Evolutionary conservation across 768 basidiomycete species (phyloP).

Genomic region (Cystobasidium ongulense): DNA sequence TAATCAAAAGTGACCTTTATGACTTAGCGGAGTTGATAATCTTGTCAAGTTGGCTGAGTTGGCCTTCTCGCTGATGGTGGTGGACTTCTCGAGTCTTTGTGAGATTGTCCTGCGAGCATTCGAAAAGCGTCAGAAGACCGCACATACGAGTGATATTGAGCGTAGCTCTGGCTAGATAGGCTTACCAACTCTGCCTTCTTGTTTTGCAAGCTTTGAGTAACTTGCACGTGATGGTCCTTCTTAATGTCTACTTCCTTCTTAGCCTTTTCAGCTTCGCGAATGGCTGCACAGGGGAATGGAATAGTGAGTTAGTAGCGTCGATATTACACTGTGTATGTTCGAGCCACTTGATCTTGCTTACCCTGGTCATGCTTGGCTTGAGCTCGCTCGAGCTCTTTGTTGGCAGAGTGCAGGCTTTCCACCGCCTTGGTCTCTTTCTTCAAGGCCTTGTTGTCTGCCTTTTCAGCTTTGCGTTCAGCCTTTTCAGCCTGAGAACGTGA

Average conservation of each 20-base stretch:
- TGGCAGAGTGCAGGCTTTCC: background rate
- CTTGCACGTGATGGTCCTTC: conserved; percentile 24
- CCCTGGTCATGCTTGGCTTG: conserved; percentile 29
- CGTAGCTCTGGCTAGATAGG: background rate
- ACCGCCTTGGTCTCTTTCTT: background rate
- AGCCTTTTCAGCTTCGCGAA: conserved; percentile 5
- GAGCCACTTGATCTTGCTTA: background rate
- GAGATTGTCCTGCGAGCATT: conserved; percentile 4
- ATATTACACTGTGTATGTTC: too few species aligned
- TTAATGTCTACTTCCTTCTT: conserved; percentile 19
- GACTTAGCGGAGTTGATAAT: conserved; percentile 25
- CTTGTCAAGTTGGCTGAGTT: background rate
- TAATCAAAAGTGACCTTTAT: background rate
- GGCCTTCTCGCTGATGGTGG: background rate
- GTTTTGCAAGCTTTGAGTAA: background rate
- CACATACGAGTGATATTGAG: too few species aligned
- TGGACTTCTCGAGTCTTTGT: conserved; percentile 9
- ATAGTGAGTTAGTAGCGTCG: too few species aligned
- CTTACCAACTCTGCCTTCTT: conserved; percentile 19
- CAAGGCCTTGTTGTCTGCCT: conserved; percentile 24
- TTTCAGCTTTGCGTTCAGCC: conserved; percentile 17
- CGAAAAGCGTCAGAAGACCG: background rate
- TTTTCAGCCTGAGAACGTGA: conserved; percentile 11
- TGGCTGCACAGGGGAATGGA: background rate
- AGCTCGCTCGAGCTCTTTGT: conserved; percentile 27